Base-by-base conservation (phyloP, 2,329 filamentous ascomycete species). In the Conoideocrella luteorostrata region DNA sequence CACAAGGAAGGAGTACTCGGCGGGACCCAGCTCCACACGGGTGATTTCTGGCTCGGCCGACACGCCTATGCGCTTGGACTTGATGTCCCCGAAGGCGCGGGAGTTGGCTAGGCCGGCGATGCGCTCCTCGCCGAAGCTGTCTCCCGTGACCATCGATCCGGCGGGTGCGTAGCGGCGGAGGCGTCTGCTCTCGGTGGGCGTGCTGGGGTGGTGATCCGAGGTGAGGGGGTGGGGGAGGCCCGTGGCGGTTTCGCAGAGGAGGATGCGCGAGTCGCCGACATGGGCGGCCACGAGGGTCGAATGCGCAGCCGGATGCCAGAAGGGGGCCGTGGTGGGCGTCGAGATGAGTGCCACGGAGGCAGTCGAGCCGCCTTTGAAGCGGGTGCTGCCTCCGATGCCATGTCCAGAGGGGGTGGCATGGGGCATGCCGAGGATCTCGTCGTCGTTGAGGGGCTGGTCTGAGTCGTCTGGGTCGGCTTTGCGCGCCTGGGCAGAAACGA, bases 111-210 rank as follows among this genome's bases (percentile, higher is more conserved):
- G 75, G 0, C 93, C 91, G 12, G 83, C 83, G 64, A 98, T 93
- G 53, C 93, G 88, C 66, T 97, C 90, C 67, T 98, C 93, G 58
- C 93, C 93, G 62, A 98, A 98, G 26, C 88, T 94, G 66, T 98
- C 93, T 0, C 65, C 67, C 20, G 91, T 93, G 15, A 95, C 84
- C 60, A 97, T 91, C 3, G 84, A 75, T 21, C 73, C 84, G 23
- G 86, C 80, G 28, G 70, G 68, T 2, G 89, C 86, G 60, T 90
- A 97, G 39, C 90, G 83, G 35, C 90, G 84, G 20, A 98, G 75
- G 7, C 93, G 80, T 33, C 80, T 82, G 9, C 85, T 83, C 69
- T 98, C 93, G 44, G 82, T 74, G 0, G 93, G 93, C 4, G 86
- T 80, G n/a, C 82, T 86, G 0, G 93, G 91, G 60, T 95, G 93